phyloP scores from a whole-genome alignment of 2,329 filamentous ascomycete species.

The Cercospora nicotianae region DNA sequence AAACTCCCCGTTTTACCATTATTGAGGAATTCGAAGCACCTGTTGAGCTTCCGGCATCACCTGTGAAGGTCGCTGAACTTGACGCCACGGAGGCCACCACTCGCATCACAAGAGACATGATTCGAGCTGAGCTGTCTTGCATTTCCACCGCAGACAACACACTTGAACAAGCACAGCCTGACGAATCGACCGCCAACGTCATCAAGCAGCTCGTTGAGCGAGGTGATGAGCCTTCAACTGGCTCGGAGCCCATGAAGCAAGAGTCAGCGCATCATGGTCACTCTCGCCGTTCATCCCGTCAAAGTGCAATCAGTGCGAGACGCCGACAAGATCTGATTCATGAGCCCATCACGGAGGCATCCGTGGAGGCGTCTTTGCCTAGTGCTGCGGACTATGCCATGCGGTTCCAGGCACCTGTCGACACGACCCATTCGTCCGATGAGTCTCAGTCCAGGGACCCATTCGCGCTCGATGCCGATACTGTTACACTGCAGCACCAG shows the following conservation, averaged over 20 bases:
- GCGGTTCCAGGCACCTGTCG: constrained; percentile 36
- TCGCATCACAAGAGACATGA: constrained; percentile 40
- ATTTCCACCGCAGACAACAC: constrained; percentile 32
- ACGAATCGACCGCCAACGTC: constrained; percentile 24
- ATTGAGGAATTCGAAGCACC: constrained; percentile 38
- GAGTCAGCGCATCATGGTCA: not conserved
- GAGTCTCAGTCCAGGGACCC: constrained; percentile 38
- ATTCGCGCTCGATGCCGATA: constrained; percentile 38
- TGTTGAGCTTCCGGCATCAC: constrained; percentile 40
- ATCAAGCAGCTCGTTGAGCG: constrained; percentile 21
- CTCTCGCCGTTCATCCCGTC: constrained; percentile 17
- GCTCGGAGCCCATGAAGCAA: not conserved
- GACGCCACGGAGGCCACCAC: constrained; percentile 26
- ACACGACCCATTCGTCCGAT: constrained; percentile 33
- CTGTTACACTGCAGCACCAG: constrained; percentile 37
- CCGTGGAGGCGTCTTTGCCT: constrained; percentile 26
- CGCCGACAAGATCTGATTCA: constrained; percentile 24
- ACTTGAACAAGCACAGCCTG: constrained; percentile 20
- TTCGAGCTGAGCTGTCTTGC: constrained; percentile 37
- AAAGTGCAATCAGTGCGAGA: constrained; percentile 13
- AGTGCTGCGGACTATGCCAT: constrained; percentile 37
- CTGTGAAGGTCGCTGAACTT: constrained; percentile 36
- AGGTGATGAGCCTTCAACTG: constrained; percentile 2
- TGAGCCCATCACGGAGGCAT: constrained; percentile 27
- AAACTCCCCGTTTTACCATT: constrained; percentile 36